phyloP scores from a whole-genome alignment of 768 basidiomycete genomes.

The Amanita fuliginea region DNA sequence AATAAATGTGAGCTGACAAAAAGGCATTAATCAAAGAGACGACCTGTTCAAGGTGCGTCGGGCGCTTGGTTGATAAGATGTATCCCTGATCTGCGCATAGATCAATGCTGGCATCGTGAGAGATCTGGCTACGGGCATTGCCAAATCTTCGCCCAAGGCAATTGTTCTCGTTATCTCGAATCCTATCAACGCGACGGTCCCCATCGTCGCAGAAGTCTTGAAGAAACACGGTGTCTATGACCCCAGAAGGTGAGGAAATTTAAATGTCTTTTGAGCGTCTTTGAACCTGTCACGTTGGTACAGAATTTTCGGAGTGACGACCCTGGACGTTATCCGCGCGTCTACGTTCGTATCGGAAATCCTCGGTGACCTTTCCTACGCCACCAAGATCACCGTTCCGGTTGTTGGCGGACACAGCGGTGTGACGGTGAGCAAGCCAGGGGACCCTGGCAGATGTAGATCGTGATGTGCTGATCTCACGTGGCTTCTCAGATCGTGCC shows the following conservation, averaged over 20 bases:
- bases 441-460: too few relatives aligned
- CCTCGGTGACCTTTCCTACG: slow-evolving; percentile 48
- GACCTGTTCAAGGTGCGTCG: slow-evolving; percentile 83
- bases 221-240: slow-evolving; percentile 90
- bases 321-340: slow-evolving; percentile 95
- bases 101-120: slow-evolving; percentile 97
- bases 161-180: slow-evolving; percentile 96
- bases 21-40: slow-evolving; percentile 46
- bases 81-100: slow-evolving; percentile 24
- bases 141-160: slow-evolving; percentile 76
- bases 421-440: slow-evolving; percentile 51
- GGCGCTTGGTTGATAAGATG: neutral
- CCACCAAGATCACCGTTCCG: slow-evolving; percentile 62
- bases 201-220: slow-evolving; percentile 90
- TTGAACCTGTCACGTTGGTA: too few relatives aligned
- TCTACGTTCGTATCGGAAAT: slow-evolving; percentile 89
- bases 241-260: slow-evolving; percentile 60
- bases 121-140: slow-evolving; percentile 86
- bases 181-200: slow-evolving; percentile 99
- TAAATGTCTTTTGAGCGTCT: neutral
- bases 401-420: slow-evolving; percentile 96
- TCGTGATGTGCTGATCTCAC: neutral
- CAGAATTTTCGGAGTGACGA: slow-evolving; percentile 96
- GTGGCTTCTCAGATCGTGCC: slow-evolving; percentile 62
- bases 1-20: slow-evolving; percentile 6